Evolutionary conservation across 176 grass and related monocot species (phyloP).

Genomic region (Thinopyrum elongatum): DNA sequence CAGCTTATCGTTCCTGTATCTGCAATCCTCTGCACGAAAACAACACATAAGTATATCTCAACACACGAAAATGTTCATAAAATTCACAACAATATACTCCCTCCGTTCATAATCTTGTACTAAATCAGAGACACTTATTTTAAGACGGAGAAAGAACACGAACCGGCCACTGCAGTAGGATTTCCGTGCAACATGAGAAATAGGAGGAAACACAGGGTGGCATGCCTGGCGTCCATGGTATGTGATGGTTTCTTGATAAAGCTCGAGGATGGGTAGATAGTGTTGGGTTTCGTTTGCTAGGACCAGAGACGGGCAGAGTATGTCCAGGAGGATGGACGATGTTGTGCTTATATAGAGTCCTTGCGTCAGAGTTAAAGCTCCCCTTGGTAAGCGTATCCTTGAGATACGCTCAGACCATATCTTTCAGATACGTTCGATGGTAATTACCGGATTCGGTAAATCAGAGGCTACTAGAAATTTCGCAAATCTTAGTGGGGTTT

Average conservation of each 20-base stretch:
- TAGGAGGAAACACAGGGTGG: background rate
- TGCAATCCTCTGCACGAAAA: background rate
- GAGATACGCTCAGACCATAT: background rate
- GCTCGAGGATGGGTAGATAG: background rate
- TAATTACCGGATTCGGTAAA: background rate
- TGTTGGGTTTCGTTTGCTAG: background rate
- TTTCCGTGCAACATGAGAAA: background rate
- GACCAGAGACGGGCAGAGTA: too few relatives aligned
- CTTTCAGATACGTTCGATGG: background rate
- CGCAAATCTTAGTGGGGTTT: background rate
- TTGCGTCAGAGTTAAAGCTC: background rate
- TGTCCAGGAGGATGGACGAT: background rate
- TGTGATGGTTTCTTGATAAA: background rate
- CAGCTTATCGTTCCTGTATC: background rate
- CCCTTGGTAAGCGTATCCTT: background rate
- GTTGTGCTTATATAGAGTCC: background rate
- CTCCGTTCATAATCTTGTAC: too few relatives aligned
- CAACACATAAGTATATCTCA: background rate
- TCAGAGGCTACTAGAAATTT: background rate
- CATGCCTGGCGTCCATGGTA: background rate
- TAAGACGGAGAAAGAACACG: background rate
- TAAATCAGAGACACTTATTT: too few relatives aligned
- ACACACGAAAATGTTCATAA: background rate
- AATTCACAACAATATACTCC: background rate
- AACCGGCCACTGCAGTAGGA: background rate